Percentiles rank a stretch among this genome's conserved stretches.
Evolutionary conservation across 768 basidiomycete species (phyloP).

Genomic region (Fomitopsis pulvina): DNA sequence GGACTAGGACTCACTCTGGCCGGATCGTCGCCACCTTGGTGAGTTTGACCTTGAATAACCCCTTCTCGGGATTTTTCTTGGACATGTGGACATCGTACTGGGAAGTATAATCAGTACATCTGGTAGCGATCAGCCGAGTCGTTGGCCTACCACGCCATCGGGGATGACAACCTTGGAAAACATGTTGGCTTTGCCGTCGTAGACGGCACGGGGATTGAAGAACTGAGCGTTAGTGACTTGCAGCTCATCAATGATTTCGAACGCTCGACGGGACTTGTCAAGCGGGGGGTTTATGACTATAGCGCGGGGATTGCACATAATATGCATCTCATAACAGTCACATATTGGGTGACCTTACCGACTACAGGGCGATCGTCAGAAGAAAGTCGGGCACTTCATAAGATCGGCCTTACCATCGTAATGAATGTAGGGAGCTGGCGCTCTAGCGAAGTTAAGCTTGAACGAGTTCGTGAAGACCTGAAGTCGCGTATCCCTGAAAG

Average conservation of each 20-base stretch:
- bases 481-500: not conserved
- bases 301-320: no score
- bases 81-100: slow-evolving; percentile 8
- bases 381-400: no score
- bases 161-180: slow-evolving; percentile 3
- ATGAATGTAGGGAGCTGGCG: slow-evolving; percentile 10
- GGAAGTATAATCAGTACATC: not conserved
- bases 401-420: slow-evolving; percentile 14
- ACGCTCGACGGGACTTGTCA: not conserved
- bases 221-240: slow-evolving; percentile 4
- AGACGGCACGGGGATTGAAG: slow-evolving; percentile 11
- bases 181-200: slow-evolving; percentile 13
- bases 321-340: no score
- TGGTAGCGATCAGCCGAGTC: not conserved
- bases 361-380: no score
- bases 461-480: slow-evolving; percentile 29
- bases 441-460: slow-evolving; percentile 21
- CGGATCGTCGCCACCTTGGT: slow-evolving; percentile 7
- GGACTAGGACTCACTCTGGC: not conserved
- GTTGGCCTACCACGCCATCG: slow-evolving; percentile 3
- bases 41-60: slow-evolving; percentile 4
- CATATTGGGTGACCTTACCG: no score
- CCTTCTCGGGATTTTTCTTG: not conserved
- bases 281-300: slow-evolving; percentile 3
- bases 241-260: slow-evolving; percentile 9